Percentiles rank a stretch among this genome's conserved stretches.
Conservation (phyloP, 495 filamentous ascomycete genomes). For the Cryomyces minteri region DNA sequence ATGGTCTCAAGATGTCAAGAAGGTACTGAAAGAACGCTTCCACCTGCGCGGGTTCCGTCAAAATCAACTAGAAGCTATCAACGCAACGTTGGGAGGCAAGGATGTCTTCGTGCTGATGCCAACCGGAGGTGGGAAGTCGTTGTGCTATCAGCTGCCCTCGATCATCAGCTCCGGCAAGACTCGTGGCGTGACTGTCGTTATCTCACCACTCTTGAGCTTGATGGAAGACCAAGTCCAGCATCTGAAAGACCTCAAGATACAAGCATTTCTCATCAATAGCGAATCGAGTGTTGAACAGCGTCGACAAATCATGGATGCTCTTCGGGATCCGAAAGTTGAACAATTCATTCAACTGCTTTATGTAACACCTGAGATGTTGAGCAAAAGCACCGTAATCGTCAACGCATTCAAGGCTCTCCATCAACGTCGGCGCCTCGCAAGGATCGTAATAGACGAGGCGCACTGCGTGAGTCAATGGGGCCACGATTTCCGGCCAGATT, state of each 20-base stretch:
- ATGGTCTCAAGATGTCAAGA: slow-evolving; percentile 78
- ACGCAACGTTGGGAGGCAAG: slow-evolving; percentile 70
- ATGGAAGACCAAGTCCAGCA: slow-evolving; percentile 94
- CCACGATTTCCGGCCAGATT: slow-evolving; percentile 95
- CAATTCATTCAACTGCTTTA: slow-evolving; percentile 68
- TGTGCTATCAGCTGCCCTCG: slow-evolving; percentile 92
- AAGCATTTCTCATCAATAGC: slow-evolving; percentile 62
- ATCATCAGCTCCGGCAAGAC: slow-evolving; percentile 68
- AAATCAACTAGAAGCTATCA: slow-evolving; percentile 93
- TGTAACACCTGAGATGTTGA: slow-evolving; percentile 92
- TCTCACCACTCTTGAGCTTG: slow-evolving; percentile 84
- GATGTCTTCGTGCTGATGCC: slow-evolving; percentile 95
- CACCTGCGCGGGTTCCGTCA: slow-evolving; percentile 64
- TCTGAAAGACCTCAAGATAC: slow-evolving; percentile 52
- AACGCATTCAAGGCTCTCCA: slow-evolving; percentile 44
- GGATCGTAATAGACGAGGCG: slow-evolving; percentile 92
- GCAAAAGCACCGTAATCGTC: slow-evolving; percentile 47
- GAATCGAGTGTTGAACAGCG: slow-evolving; percentile 39
- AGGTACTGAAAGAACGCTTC: slow-evolving; percentile 60
- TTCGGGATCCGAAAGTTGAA: slow-evolving; percentile 45
- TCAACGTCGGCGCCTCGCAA: slow-evolving; percentile 47
- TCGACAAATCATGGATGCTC: slow-evolving; percentile 34
- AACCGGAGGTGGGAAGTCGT: slow-evolving; percentile 88
- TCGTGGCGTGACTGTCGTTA: slow-evolving; percentile 71
- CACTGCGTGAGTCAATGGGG: slow-evolving; percentile 99